Conservation (phyloP, 2,329 filamentous ascomycete species). For the Monosporascus sp. region DNA sequence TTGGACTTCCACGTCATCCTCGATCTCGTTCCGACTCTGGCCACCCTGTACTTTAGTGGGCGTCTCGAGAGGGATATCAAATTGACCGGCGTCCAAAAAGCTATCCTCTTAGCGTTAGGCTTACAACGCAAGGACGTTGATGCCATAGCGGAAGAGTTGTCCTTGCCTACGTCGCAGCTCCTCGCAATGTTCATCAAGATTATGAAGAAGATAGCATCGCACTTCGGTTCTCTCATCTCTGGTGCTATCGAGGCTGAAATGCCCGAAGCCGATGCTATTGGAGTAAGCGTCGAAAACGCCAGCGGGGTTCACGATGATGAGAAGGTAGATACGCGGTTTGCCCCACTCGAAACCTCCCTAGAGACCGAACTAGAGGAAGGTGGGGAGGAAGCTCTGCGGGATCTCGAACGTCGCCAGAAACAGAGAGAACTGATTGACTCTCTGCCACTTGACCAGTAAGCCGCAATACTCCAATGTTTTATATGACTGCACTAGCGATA, state of each 20-base stretch:
- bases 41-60: constrained; percentile 79
- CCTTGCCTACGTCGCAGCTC: constrained; percentile 69
- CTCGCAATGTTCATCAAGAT: constrained; percentile 98
- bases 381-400: constrained; percentile 67
- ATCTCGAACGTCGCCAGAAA: constrained; percentile 61
- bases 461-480: constrained; percentile 9
- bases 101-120: constrained; percentile 84
- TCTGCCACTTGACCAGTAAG: constrained; percentile 80
- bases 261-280: constrained; percentile 51
- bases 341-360: constrained; percentile 64
- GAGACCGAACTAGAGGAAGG: constrained; percentile 85
- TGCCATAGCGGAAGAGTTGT: constrained; percentile 71
- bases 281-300: constrained; percentile 54
- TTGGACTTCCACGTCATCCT: constrained; percentile 97
- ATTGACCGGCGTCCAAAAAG: constrained; percentile 77
- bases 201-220: constrained; percentile 74
- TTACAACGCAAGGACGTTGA: constrained; percentile 87
- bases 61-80: constrained; percentile 62
- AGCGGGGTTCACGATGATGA: constrained; percentile 66
- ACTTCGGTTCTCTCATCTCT: constrained; percentile 72
- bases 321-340: constrained; percentile 58
- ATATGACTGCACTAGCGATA: not conserved
- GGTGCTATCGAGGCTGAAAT: constrained; percentile 65
- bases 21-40: constrained; percentile 80
- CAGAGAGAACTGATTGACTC: constrained; percentile 87